phyloP scores from a whole-genome alignment of 371 early-diverging fungal species.

The Saksenaea oblongispora region DNA sequence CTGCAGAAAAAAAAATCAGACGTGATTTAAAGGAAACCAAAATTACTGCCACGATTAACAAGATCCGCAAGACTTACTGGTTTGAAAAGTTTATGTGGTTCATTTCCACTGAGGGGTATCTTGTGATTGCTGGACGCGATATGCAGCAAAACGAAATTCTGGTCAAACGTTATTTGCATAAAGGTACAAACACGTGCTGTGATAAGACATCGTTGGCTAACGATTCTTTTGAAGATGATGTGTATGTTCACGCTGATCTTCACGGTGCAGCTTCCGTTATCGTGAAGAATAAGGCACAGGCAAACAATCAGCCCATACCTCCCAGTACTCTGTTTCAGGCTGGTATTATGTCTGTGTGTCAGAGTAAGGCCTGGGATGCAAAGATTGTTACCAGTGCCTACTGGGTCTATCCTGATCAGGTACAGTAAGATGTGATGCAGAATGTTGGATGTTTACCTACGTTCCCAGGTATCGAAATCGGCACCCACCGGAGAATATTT shows the following conservation, averaged over 20 bases:
- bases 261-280: slow-evolving; percentile 95
- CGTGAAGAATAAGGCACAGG: slow-evolving; percentile 82
- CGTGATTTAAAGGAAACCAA: slow-evolving; percentile 77
- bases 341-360: slow-evolving; percentile 95
- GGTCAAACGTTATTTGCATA: slow-evolving; percentile 83
- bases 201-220: not conserved
- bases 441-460: not conserved
- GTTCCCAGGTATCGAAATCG: slow-evolving; percentile 81
- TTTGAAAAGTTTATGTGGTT: slow-evolving; percentile 99
- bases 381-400: slow-evolving; percentile 96
- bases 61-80: slow-evolving; percentile 95
- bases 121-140: slow-evolving; percentile 97
- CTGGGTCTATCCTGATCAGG: slow-evolving; percentile 94
- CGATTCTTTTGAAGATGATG: slow-evolving; percentile 60
- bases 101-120: slow-evolving; percentile 90
- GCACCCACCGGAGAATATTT: slow-evolving; percentile 98
- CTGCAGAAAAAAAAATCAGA: slow-evolving; percentile 87
- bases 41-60: slow-evolving; percentile 75
- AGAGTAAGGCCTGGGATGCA: slow-evolving; percentile 97
- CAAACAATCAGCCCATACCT: slow-evolving; percentile 71
- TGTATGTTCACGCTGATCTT: slow-evolving; percentile 97
- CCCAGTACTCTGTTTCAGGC: slow-evolving; percentile 95
- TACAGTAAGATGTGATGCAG: not conserved
- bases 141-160: slow-evolving; percentile 97
- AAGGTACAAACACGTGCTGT: slow-evolving; percentile 38